Conservation (phyloP, 345 rosid genomes). For the Arabidopsis arenosa region DNA sequence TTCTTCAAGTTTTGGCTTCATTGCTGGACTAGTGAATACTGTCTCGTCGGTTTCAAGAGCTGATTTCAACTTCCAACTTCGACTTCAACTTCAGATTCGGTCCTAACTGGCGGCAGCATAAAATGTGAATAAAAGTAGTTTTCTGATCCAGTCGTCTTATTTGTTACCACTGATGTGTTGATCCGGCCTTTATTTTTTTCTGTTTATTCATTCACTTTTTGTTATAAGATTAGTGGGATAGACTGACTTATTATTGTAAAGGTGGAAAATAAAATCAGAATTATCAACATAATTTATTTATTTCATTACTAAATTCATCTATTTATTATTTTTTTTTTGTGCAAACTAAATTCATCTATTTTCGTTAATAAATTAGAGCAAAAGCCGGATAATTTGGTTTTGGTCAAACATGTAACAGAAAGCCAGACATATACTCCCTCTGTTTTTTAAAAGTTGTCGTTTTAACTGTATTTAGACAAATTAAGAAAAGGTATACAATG, state of each 20-base stretch:
- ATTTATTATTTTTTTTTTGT: too few species aligned
- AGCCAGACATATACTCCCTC: too few species aligned
- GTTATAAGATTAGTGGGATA: slow-evolving; percentile 12
- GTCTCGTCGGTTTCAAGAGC: slow-evolving; percentile 8
- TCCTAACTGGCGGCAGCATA: background rate
- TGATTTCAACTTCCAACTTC: slow-evolving; percentile 25
- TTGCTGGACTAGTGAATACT: slow-evolving; percentile 10
- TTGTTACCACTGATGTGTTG: slow-evolving; percentile 3
- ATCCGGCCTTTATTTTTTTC: background rate
- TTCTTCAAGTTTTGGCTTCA: slow-evolving; percentile 24
- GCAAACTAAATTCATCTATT: background rate
- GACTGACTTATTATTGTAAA: slow-evolving; percentile 1
- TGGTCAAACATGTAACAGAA: slow-evolving; percentile 8
- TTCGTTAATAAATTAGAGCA: background rate
- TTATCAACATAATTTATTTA: background rate
- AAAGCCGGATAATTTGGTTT: background rate
- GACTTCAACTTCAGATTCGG: slow-evolving; percentile 32
- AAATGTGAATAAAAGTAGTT: slow-evolving; percentile 9
- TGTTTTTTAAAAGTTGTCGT: too few species aligned
- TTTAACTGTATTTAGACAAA: too few species aligned
- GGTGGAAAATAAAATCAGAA: background rate
- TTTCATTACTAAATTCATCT: background rate
- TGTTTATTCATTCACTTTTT: slow-evolving; percentile 13
- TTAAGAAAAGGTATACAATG: too few species aligned
- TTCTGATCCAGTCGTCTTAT: background rate